Percentiles rank a stretch among this genome's conserved stretches.
Evolutionary conservation across 768 basidiomycete genomes (phyloP).

Genomic region (Xanthoconium stramineum): DNA sequence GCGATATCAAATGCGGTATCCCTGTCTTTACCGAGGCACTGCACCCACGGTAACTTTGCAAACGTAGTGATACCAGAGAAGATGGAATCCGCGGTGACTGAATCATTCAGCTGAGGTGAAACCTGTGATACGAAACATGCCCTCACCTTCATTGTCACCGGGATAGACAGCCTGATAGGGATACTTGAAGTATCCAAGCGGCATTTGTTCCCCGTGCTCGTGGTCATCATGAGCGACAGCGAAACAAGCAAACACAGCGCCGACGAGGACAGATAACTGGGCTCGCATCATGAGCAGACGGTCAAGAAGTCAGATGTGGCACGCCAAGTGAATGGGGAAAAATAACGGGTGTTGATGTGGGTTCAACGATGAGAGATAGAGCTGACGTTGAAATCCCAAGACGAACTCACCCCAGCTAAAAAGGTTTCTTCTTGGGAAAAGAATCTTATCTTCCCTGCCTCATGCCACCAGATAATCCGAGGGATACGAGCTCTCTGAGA

Average conservation of each 20-base stretch:
- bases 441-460: constrained; percentile 9
- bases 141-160: constrained; percentile 53
- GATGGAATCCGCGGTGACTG: constrained; percentile 72
- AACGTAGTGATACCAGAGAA: constrained; percentile 86
- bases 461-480: constrained; percentile 18
- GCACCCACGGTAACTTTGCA: constrained; percentile 81
- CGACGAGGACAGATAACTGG: constrained; percentile 23
- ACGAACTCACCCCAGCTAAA: constrained; percentile 11
- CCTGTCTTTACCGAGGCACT: constrained; percentile 66
- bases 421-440: constrained; percentile 29
- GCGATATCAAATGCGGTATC: constrained; percentile 71
- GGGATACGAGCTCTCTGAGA: constrained; percentile 13
- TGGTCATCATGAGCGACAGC: constrained; percentile 39
- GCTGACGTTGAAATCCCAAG: background rate
- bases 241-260: constrained; percentile 24
- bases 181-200: constrained; percentile 63
- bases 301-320: background rate
- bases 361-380: background rate
- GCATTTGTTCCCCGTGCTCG: constrained; percentile 50
- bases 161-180: constrained; percentile 59
- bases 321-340: background rate
- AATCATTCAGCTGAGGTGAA: background rate
- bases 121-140: too few species aligned
- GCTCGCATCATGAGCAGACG: constrained; percentile 19
- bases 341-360: background rate